phyloP scores from a whole-genome alignment of 805 yeast species.

The Saturnispora zaruensis region DNA sequence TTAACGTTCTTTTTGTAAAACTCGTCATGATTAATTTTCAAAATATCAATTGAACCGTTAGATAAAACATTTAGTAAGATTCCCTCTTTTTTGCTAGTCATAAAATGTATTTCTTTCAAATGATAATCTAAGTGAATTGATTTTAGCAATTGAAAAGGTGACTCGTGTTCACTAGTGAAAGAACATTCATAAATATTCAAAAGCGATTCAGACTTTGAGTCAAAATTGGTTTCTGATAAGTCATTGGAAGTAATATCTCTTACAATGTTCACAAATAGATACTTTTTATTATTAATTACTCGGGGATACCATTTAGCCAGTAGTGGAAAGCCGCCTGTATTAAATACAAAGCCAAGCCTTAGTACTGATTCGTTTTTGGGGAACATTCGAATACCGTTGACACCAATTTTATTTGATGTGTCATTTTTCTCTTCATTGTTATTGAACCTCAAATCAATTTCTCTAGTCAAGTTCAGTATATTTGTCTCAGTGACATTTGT shows the following conservation, averaged over 20 bases:
- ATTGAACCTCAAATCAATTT: conserved; percentile 17
- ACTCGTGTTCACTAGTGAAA: conserved; percentile 5
- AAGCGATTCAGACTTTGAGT: conserved; percentile 14
- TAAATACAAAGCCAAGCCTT: conserved; percentile 22
- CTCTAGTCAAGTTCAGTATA: conserved; percentile 10
- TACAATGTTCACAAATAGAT: conserved; percentile 23
- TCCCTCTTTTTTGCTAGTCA: conserved; percentile 11
- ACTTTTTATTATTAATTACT: conserved; percentile 14
- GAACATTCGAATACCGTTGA: conserved; percentile 8
- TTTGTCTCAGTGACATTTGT: conserved; percentile 5
- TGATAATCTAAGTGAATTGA: conserved; percentile 19
- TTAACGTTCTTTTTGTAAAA: conserved; percentile 9
- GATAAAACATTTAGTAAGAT: conserved; percentile 21
- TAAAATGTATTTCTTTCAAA: conserved; percentile 23
- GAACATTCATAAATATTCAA: conserved; percentile 20
- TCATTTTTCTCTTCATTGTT: not conserved
- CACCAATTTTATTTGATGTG: not conserved
- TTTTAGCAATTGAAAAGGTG: conserved; percentile 12
- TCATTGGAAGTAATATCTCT: conserved; percentile 7
- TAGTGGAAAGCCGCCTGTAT: conserved; percentile 28
- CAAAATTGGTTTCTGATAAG: conserved; percentile 11
- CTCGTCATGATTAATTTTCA: conserved; percentile 17
- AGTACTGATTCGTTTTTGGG: conserved; percentile 16
- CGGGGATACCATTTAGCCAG: conserved; percentile 22
- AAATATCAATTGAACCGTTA: conserved; percentile 22